Conservation (phyloP, 305 asterid species). For the Withania somnifera region DNA sequence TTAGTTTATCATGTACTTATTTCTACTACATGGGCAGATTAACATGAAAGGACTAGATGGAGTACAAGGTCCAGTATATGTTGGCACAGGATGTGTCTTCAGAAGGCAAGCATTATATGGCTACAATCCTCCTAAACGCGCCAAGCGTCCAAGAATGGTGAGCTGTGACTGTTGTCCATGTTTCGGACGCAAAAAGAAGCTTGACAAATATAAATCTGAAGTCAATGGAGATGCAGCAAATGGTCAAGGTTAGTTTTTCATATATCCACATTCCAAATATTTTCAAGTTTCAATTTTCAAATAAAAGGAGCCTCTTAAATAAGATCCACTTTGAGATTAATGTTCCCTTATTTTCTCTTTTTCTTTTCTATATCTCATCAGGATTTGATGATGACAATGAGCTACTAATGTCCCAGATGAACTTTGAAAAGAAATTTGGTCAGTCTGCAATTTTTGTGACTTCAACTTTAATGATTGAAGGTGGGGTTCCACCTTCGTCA, state of each 20-base stretch:
- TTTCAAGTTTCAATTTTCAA: not conserved
- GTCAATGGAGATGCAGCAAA: constrained; percentile 36
- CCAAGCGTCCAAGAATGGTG: constrained; percentile 81
- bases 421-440: constrained; percentile 89
- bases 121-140: constrained; percentile 72
- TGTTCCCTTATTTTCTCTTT: not conserved
- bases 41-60: constrained; percentile 99
- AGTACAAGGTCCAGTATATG: constrained; percentile 97
- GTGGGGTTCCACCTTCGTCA: constrained; percentile 97
- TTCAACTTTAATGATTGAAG: constrained; percentile 86
- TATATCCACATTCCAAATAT: not conserved
- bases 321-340: not conserved
- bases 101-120: constrained; percentile 85
- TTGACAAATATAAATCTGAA: constrained; percentile 34
- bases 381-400: constrained; percentile 83
- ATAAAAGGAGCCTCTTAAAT: not conserved
- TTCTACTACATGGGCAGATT: constrained; percentile 35
- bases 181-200: constrained; percentile 75
- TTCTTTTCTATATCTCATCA: constrained; percentile 6
- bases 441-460: constrained; percentile 88
- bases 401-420: constrained; percentile 80
- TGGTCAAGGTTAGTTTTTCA: constrained; percentile 47
- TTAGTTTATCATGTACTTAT: not conserved
- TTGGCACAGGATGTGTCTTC: constrained; percentile 93
- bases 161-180: constrained; percentile 98